Conservation (phyloP, 2,329 filamentous ascomycete genomes). For the Hawksworthiomyces lignivorus region DNA sequence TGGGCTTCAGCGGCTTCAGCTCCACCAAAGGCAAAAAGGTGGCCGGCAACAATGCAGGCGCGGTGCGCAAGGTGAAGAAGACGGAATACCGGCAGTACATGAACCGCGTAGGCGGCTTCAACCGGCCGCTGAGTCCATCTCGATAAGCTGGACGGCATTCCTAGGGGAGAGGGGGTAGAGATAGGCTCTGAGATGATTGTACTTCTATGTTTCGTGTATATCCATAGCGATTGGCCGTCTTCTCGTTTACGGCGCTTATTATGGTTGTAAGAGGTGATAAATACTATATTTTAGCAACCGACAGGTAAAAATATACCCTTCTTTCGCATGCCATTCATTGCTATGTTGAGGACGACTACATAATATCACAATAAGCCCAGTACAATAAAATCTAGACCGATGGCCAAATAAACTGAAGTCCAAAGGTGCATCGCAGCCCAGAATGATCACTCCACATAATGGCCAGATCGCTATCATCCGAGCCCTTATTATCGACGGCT, state of each 20-base stretch:
- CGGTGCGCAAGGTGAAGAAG: conserved; percentile 85
- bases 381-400: too few relatives aligned
- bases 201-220: too few relatives aligned
- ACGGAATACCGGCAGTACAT: conserved; percentile 96
- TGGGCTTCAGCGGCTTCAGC: conserved; percentile 84
- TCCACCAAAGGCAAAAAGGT: conserved; percentile 87
- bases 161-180: background rate
- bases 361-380: too few relatives aligned
- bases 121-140: conserved; percentile 61
- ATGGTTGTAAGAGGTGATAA: too few relatives aligned
- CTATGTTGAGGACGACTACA: too few relatives aligned
- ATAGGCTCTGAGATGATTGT: background rate
- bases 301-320: too few relatives aligned
- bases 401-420: too few relatives aligned
- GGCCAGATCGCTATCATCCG: background rate
- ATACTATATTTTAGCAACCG: too few relatives aligned
- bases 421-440: conserved; percentile 10
- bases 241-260: too few relatives aligned
- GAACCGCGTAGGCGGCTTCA: conserved; percentile 77
- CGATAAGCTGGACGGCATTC: conserved; percentile 20
- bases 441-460: conserved; percentile 15
- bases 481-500: too few relatives aligned
- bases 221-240: too few relatives aligned
- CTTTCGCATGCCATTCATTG: too few relatives aligned
- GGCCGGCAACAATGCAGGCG: conserved; percentile 76